Evolutionary conservation across 73 alveolate species (phyloP).

Genomic region (Tetrahymena thermophila): DNA sequence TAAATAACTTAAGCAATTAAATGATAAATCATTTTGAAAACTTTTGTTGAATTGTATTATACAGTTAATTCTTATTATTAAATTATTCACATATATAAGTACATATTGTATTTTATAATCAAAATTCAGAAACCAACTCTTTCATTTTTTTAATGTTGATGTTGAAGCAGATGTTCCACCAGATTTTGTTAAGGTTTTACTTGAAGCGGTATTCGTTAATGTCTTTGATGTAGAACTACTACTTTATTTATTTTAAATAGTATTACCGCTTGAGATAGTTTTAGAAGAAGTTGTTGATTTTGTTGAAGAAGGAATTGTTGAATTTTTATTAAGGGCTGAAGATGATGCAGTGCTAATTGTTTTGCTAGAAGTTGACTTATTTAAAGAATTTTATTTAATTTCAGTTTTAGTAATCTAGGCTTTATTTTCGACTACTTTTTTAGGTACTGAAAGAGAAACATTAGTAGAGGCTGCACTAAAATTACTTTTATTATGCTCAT

Average conservation of each 20-base stretch:
- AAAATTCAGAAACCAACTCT: background rate
- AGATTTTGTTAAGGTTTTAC: background rate
- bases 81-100: background rate
- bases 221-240: background rate
- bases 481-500: background rate
- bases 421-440: background rate
- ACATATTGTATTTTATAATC: background rate
- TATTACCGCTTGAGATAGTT: background rate
- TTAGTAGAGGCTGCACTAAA: background rate
- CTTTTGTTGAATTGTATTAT: too few species aligned
- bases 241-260: background rate
- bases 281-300: background rate
- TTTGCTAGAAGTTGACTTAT: background rate
- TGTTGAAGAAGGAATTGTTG: background rate
- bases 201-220: background rate
- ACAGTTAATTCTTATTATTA: too few species aligned
- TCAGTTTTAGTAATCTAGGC: background rate
- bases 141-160: background rate
- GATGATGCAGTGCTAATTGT: background rate
- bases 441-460: background rate
- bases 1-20: too few species aligned
- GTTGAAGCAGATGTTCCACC: background rate
- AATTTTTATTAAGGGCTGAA: background rate
- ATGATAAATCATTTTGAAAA: too few species aligned
- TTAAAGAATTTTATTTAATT: background rate